Evolutionary conservation across 2,329 filamentous ascomycete genomes (phyloP).

Genomic region (Lachnellula suecica): DNA sequence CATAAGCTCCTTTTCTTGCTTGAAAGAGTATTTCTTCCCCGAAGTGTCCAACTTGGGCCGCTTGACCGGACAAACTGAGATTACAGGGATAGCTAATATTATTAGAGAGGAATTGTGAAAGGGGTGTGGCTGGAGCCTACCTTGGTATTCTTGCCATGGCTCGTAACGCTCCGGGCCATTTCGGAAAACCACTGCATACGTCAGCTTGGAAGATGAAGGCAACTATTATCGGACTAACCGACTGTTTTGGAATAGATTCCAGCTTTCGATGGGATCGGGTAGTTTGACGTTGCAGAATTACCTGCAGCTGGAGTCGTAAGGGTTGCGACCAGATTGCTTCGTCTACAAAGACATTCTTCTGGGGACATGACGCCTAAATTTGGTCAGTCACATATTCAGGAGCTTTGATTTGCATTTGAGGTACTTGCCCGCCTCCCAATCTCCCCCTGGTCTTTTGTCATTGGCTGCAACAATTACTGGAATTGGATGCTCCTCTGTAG

Average conservation of each 20-base stretch:
- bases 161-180: conserved; percentile 64
- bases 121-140: conserved; percentile 11
- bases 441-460: conserved; percentile 74
- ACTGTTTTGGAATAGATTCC: conserved; percentile 71
- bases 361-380: conserved; percentile 54
- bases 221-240: conserved; percentile 42
- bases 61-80: conserved; percentile 70
- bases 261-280: conserved; percentile 69
- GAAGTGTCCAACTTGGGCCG: conserved; percentile 71
- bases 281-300: conserved; percentile 51
- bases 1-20: conserved; percentile 69
- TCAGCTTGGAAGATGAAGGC: background rate
- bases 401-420: background rate
- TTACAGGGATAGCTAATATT: conserved; percentile 58
- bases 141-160: conserved; percentile 50
- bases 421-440: conserved; percentile 70
- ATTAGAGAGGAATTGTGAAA: background rate
- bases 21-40: conserved; percentile 70
- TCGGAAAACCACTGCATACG: conserved; percentile 62
- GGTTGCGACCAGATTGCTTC: conserved; percentile 71
- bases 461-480: conserved; percentile 53
- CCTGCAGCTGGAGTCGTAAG: conserved; percentile 60
- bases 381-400: conserved; percentile 7
- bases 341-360: conserved; percentile 71
- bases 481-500: conserved; percentile 29